These are phyloP conservation scores for Zygoascus bituminiphila DNA, from an alignment of 805 yeast species.

Conservation along the genomic window DNA sequence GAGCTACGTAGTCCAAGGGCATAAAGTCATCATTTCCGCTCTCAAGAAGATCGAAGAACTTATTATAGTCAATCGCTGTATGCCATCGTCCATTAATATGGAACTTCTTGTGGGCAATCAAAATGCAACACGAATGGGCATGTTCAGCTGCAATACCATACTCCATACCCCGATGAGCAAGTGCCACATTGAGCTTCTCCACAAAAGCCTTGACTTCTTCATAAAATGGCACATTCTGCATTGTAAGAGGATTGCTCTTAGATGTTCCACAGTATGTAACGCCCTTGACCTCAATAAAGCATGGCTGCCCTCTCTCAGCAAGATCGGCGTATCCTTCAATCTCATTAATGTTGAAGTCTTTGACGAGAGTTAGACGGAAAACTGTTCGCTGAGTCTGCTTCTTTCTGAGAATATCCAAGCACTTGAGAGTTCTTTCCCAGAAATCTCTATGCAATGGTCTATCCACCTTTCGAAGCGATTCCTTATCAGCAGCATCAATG, in stretches of 20 bases:
- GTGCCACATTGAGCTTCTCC: conserved; percentile 48
- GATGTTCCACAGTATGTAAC: conserved; percentile 94
- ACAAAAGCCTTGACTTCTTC: conserved; percentile 83
- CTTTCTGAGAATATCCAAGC: conserved; percentile 78
- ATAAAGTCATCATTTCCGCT: conserved; percentile 51
- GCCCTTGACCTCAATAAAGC: conserved; percentile 87
- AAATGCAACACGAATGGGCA: conserved; percentile 88
- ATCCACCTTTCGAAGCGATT: conserved; percentile 72
- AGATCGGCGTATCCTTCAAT: conserved; percentile 77
- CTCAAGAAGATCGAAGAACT: conserved; percentile 61
- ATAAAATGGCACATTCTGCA: conserved; percentile 93
- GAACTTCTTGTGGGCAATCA: conserved; percentile 71
- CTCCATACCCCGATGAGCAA: conserved; percentile 55
- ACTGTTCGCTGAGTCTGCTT: conserved; percentile 74
- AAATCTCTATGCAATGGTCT: conserved; percentile 84
- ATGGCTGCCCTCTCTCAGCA: conserved; percentile 72
- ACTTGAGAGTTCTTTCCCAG: conserved; percentile 80
- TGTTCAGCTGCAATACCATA: conserved; percentile 92
- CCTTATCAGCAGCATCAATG: conserved; percentile 86
- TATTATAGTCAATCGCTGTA: conserved; percentile 80
- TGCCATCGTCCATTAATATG: conserved; percentile 67
- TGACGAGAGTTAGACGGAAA: conserved; percentile 80
- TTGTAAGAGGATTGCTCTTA: conserved; percentile 81
- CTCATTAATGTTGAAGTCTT: conserved; percentile 84
- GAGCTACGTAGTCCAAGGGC: conserved; percentile 70